Base-by-base conservation (phyloP, 2,329 filamentous ascomycete genomes). In the Cytospora schulzeri region DNA sequence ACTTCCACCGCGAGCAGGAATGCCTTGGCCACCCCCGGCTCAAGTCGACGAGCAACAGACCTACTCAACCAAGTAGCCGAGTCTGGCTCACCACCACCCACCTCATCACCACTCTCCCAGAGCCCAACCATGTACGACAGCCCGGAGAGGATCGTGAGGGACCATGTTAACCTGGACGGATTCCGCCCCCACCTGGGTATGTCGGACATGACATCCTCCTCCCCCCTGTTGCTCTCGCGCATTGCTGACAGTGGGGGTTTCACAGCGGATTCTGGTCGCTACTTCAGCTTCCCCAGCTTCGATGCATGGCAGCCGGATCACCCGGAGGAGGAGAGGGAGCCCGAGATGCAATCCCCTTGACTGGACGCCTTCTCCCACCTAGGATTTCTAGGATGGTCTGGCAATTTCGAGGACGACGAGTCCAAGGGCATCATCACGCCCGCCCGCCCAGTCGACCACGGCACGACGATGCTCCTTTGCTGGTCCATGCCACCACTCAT, bases 281-380 rank as follows among this genome's bases (percentile, higher is more conserved):
- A 91, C 76, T 88, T 90, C 72, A 91, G 88, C 78, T 91, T 91
- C 73, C 89, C 89, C 19, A 89, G 85, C 74, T 91, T 91, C 74
- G 89, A 91, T 71, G 83, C 86, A 66, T 91, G 88, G 80, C 83
- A 85, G 51, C 78, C 78, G 24, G 80, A 79, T 63, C 76, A 79
- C 67, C 76, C 76, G 56, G 73, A 76, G 38, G 76, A 79, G 31
- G 77, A 77, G 50, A 77, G 79, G 64, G 78, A 80, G 51, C 57
- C 67, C 24, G 70, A 71, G 26, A 66, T 71, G 62, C 75, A 75
- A 68, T 71, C 72, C 29, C 71, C 70, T 52, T 74, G 71, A 74
- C 12, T 62, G 24, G 4, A 51, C n/a, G 31, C 29, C 29, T 57
- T 33, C 45, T 24, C 60, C 62, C 48, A 24, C 51, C 48, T 15